These are phyloP conservation scores for Erigeron canadensis DNA, from an alignment of 129 eudicot species.

Conservation along the genomic window DNA sequence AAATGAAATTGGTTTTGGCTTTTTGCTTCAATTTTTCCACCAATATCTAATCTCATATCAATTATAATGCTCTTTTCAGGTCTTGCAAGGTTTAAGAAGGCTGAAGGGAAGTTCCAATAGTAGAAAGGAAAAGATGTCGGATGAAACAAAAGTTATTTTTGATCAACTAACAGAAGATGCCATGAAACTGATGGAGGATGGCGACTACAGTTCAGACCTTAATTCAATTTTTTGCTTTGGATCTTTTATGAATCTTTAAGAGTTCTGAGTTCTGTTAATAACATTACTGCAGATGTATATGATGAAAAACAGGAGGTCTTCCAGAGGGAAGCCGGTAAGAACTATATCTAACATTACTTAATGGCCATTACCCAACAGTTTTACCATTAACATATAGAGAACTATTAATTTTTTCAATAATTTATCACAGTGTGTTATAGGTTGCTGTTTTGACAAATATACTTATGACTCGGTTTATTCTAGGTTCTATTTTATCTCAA, in stretches of 20 bases:
- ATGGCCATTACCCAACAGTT: slow-evolving; percentile 8
- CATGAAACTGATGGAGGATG: slow-evolving; percentile 84
- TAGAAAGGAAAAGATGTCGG: slow-evolving; percentile 88
- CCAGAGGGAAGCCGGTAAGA: slow-evolving; percentile 90
- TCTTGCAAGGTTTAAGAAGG: slow-evolving; percentile 85
- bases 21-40: too few species aligned
- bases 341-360: background rate
- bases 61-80: slow-evolving; percentile 39
- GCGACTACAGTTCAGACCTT: slow-evolving; percentile 77
- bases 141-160: slow-evolving; percentile 69
- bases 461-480: background rate
- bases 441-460: background rate
- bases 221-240: slow-evolving; percentile 1
- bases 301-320: slow-evolving; percentile 84
- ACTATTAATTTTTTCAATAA: background rate
- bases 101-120: slow-evolving; percentile 72
- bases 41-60: slow-evolving; percentile 15
- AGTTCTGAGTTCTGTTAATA: background rate
- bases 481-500: too few species aligned
- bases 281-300: slow-evolving; percentile 70
- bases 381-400: background rate
- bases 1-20: background rate
- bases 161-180: slow-evolving; percentile 98
- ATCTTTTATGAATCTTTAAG: background rate
- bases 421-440: background rate